Base-by-base conservation (phyloP, 176 grass and related monocot genomes). In the Carex kokanica region DNA sequence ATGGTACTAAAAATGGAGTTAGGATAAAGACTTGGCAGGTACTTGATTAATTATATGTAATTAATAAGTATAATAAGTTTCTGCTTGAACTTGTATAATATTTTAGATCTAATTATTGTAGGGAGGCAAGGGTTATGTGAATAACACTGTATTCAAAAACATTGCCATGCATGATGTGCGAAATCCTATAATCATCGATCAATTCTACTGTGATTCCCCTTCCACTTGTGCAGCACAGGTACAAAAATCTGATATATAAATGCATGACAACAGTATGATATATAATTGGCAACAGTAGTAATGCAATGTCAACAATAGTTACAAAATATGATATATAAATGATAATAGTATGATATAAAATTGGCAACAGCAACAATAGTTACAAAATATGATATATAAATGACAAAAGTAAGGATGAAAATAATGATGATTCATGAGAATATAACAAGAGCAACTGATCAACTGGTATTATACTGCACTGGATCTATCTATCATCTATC, bases 121-220 rank as follows among this genome's bases (percentile, higher is more conserved):
- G 77, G 84, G 84, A 86, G 84, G 84, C 13, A 32, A 69, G 17
- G 84, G 84, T 53, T 86, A 81, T 69, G 84, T 20, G 64, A 81
- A 86, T 63, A 72, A 81, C 41, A 86, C 81, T 15, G 23, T 70
- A 81, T 86, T 86, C 74, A 64, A 68, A 57, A 86, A 86, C 78
- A 79, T 86, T 1, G 73, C 43, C 0, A 86, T 86, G 84, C 77
- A 8, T 60, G 31, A 81, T 70, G 84, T 86, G 17, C 0, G 16
- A 11, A 80, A 81, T 61, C 84, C 84, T 81, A 61, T 86, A 66
- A 15, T 86, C 17, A 81, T 86, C 17, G 25, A 86, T 56, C 84
- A 86, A 43, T 70, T 70, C 78, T 86, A 86, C 43, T 86, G 84
- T 11, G 20, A 72, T 9, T 86, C 84, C 18, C 62, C 62, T 27